Evolutionary conservation across 2,329 filamentous ascomycete genomes (phyloP), one percentile per base, ranked within the genome.

Genomic region (Cercospora sp.): DNA sequence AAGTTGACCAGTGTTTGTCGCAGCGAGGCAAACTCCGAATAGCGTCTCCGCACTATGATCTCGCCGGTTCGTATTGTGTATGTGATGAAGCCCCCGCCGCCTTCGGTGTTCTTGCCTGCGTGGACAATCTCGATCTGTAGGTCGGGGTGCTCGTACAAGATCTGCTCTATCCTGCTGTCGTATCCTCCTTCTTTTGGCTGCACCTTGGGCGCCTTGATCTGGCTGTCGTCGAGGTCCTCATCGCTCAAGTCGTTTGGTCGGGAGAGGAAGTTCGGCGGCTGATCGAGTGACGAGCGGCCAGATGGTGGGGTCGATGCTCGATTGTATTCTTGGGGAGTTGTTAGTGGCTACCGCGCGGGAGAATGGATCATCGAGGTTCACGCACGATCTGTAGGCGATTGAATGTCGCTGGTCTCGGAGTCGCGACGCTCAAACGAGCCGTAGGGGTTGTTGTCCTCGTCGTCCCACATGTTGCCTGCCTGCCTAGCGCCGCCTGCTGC

Each of bases 371-470:
- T 7, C 5, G 13, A 9, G 51, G 18, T 30, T 33, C 20, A 77
- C 76, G 42, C 33, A 77, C 75, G 73, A 26, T 76, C 71, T 33
- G 55, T 72, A 12, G 75, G 74, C 57, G 75, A 74, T 13, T 74
- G 73, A 3, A 76, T 68, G 33, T 90, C 90, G 30, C 90, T 92
- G 57, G 88, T 86, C 79, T 91, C 88, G 70, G 91, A 92, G 80
- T 96, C 92, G 75, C 92, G 89, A 75, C 91, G 91, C 80, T 95
- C 92, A 83, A 97, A 97, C 80, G 92, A 94, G 76, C 93, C 94
- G 78, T 98, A 97, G 5, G 94, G 94, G 80, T 98, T 98, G 82
- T 98, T 98, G 78, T 98, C 93, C 83, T 98, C 94, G 84, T 98
- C 94, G 86, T 97, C 96, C 94, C 94, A 98, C 94, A 98, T 98